Evolutionary conservation across 73 alveolate species (phyloP).

Genomic region (Symbiodinium natans): DNA sequence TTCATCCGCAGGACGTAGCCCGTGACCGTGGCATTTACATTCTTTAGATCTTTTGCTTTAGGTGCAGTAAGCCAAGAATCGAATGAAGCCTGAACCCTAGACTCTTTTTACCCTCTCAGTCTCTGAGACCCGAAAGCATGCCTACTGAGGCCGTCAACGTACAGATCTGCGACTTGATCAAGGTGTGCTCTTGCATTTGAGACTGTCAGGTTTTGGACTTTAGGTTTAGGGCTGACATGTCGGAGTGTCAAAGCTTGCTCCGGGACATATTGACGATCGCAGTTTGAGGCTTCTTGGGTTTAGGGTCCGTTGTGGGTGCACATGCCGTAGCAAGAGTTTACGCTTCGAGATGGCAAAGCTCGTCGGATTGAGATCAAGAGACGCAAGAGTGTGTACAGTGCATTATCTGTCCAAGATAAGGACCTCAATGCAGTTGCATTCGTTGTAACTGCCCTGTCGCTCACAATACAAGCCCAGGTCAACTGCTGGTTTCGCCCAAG

Average conservation of each 20-base stretch:
- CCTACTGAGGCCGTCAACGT: constrained; percentile 56
- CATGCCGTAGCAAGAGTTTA: not conserved
- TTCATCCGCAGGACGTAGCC: not conserved
- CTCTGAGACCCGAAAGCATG: not conserved
- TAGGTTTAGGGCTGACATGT: not conserved
- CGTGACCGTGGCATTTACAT: not conserved
- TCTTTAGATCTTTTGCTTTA: not conserved
- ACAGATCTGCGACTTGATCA: constrained; percentile 81
- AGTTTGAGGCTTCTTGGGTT: not conserved
- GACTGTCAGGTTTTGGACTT: not conserved
- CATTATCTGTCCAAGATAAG: too few species aligned
- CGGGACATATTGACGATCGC: not conserved
- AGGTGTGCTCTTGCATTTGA: not conserved
- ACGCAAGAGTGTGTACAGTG: too few species aligned
- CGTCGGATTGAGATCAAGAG: too few species aligned
- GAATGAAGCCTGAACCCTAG: not conserved
- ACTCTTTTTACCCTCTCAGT: not conserved
- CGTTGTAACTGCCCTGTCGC: too few species aligned
- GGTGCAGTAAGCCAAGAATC: not conserved
- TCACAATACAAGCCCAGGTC: too few species aligned
- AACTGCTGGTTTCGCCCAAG: too few species aligned
- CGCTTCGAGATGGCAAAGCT: too few species aligned
- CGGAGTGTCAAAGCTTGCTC: not conserved
- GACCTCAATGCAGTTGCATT: too few species aligned
- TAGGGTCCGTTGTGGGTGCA: not conserved